Base-by-base conservation (phyloP, 179 eudicot genomes). In the Spergularia azorica region DNA sequence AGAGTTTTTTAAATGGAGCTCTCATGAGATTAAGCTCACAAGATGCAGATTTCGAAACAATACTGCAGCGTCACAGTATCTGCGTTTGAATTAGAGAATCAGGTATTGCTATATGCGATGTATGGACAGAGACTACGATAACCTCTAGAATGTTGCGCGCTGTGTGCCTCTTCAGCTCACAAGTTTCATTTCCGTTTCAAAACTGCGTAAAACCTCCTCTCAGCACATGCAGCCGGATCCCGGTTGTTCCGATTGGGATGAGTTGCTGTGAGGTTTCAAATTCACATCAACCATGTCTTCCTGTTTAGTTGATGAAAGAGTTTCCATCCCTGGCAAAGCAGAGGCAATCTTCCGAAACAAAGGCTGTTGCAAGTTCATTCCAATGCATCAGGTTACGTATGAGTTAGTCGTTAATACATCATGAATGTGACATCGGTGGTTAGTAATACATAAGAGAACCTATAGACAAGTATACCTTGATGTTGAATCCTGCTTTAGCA, bases 241-340 rank as follows among this genome's bases (percentile, higher is more conserved):
- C 77, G 88, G 91, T 84, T 91, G 93, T 76, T 91, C 87, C 12
- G 88, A 46, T 68, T 85, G 89, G 32, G 93, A 83, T 10, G 90
- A 38, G 62, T 79, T 87, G 63, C 78, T 63, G 4, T 87, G 78
- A 7, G 96, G 86, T 78, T 91, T 93, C 79, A 91, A 80, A 73
- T 92, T 92, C 80, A 92, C 96, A 60, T 92, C 97, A 62, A 92
- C 96, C 97, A 93, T 91, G 82, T 93, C 97, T 16, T 93, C 97
- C 76, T 91, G 90, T 70, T 85, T 89, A 1, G 97, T 86, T 64
- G 94, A 87, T 39, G 96, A 88, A 16, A 91, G 88, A 52, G 89
- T 83, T 79, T 92, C 96, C 96, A 91, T 91, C 68, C 96, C 96
- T 20, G 97, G 97, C 80, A 93, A 87, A 16, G 96, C 90, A 39